Conservation (phyloP, 2,329 filamentous ascomycete species). For the Eutypella sp. region DNA sequence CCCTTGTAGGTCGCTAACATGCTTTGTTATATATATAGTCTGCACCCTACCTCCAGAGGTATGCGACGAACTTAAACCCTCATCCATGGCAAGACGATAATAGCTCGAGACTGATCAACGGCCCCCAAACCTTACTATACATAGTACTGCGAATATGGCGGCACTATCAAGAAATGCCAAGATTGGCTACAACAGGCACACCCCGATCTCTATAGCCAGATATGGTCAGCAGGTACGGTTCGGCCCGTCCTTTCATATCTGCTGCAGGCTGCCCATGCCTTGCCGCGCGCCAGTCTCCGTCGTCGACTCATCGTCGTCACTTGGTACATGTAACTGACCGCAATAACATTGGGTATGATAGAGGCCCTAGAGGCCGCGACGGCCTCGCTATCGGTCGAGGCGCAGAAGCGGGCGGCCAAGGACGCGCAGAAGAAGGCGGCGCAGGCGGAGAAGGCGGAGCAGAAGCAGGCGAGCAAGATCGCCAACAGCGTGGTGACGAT, state of each 20-base stretch:
- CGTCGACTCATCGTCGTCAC: too few species aligned
- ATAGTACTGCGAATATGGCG: constrained; percentile 98
- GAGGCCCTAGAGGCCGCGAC: constrained; percentile 81
- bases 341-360: constrained; percentile 27
- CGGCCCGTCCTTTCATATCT: constrained; percentile 5
- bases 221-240: constrained; percentile 78
- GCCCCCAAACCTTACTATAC: constrained; percentile 13
- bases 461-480: constrained; percentile 76
- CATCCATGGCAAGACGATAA: background rate
- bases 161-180: constrained; percentile 92
- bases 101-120: background rate
- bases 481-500: constrained; percentile 80
- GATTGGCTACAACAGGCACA: constrained; percentile 85
- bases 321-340: constrained; percentile 7
- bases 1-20: too few species aligned
- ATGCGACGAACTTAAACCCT: constrained; percentile 16
- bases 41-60: constrained; percentile 64
- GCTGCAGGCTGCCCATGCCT: too few species aligned
- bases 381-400: constrained; percentile 79
- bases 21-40: constrained; percentile 34
- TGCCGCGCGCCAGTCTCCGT: too few species aligned
- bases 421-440: constrained; percentile 96
- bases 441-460: constrained; percentile 83
- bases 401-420: constrained; percentile 90
- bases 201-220: constrained; percentile 64